Evolutionary conservation across 345 rosid genomes (phyloP), one percentile per base, ranked within the genome.

Genomic region (Citrus glauca): DNA sequence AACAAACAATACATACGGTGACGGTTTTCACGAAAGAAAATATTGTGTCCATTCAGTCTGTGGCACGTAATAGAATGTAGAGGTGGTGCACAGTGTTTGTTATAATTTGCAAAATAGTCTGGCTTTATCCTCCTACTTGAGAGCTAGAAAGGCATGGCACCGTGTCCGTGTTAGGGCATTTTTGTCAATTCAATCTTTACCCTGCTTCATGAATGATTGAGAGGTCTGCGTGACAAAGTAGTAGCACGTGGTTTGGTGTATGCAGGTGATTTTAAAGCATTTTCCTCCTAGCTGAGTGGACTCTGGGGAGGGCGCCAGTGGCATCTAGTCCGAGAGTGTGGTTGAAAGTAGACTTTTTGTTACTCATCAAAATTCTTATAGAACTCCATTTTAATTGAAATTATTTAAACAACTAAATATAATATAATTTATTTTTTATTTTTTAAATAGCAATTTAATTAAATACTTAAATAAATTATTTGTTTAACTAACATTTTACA

Each of bases 61-160:
- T 60, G 69, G 56, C 86, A 81, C 78, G 76, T 75, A 72, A 76
- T 24, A 7, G 22, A 22, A 57, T 73, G 45, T 35, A 38, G 24
- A 38, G 53, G 28, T 19, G 22, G 25, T n/a, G 33, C 33, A 13
- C 28, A 9, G 68, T 61, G 20, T 73, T 70, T 33, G 57, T 27
- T 3, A 13, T 45, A 45, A 45, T 45, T 45, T 45, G 50, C 50
- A 13, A 2, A 45, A 1, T 45, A 45, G 50, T 13, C 14, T 45
- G 14, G 13, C 50, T 45, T 45, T 3, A 11, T 10, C 50, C 50
- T 45, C 50, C 50, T 4, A 45, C 14, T 4, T 16, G 20, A 35
- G 7, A 4, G 20, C 20, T 6, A 20, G 9, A 19, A 16, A 27
- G 9, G 27, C 25, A 59, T 20, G 14, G 53, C 24, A 2, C 33